Base-by-base conservation (phyloP, 1,139 yeast genomes). In the Suhomyces bokatorum region DNA sequence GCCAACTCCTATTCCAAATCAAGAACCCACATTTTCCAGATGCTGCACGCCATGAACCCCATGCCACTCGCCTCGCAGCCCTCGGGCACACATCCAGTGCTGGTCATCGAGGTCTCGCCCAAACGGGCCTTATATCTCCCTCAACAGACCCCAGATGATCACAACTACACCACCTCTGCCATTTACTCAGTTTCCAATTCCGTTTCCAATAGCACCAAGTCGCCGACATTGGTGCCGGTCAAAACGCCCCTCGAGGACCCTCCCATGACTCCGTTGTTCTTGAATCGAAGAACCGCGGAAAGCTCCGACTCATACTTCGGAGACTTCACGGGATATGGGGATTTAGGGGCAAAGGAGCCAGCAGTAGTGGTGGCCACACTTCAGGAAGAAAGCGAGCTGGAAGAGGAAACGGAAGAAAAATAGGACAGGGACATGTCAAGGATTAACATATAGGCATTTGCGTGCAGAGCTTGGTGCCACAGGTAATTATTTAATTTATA, bases 221-320 rank as follows among this genome's bases (percentile, higher is more conserved):
- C 75, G 6, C 78, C 78, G 0, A 58, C 59, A 3, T 55, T 74
- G 35, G 60, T 61, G 26, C 79, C 79, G 0, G 78, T 73, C 1
- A 73, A 64, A 45, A 72, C 79, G 0, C 78, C 78, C 1, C 53
- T 58, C 12, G 78, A 71, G 44, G 78, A 72, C 30, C 64, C 68
- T 29, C 78, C 78, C 1, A 74, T 74, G 78, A 74, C 79, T 2
- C 79, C 79, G 2, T 60, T 74, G 45, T 64, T 60, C 42, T 58
- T 74, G 45, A 67, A 59, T 32, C 46, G 39, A 27, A 35, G 37
- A 12, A 38, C 45, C 7, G 13, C 29, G 14, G 48, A 39, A 11
- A 29, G 24, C 28, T 22, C 32, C 29, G 56, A 52, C 32, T 50
- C 54, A n/a, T 54, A 54, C 31, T 54, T 54, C 44, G 55, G 55